Base-by-base conservation (phyloP, 495 filamentous ascomycete genomes). In the Aspergillus leporis region DNA sequence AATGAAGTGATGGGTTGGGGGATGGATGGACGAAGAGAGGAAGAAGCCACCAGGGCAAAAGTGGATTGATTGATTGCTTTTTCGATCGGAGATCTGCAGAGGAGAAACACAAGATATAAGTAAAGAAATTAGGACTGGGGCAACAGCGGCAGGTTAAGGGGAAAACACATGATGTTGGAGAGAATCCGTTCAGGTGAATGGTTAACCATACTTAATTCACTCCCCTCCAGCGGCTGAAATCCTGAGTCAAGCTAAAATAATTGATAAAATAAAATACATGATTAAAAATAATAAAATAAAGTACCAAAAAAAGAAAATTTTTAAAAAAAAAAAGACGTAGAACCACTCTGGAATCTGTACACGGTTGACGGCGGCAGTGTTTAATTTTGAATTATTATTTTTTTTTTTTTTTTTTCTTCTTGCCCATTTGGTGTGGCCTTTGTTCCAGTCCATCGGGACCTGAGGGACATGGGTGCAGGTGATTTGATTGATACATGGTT, bases 391-490 rank as follows among this genome's bases (percentile, higher is more conserved):
- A 2, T 43, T 43, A 43, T 43, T 43, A 19, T 10, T 19, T 43
- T 43, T 43, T 43, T 19, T 43, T 18, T 43, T 10, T 19, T 43
- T 43, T 43, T 18, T 47, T 22, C 5, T 47, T 23, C 3, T 47
- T 23, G 21, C 13, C 9, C 21, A 23, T 49, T 43, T 60, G 48
- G 53, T 30, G 25, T 45, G 28, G 55, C 66, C 61, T 66, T 64
- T 66, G 63, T 66, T 62, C 60, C 67, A 65, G 12, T 53, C 18
- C 53, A 36, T 51, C 51, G 61, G 64, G 62, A 36, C 52, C 19
- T 45, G 50, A 30, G 50, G 38, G 30, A 61, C 51, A 51, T 55
- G 47, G 34, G 23, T 50, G 19, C 43, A 22, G 7, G 43, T 4
- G 43, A 47, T 47, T 22, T 23, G 18, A 19, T 53, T 48, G 49